Evolutionary conservation across 1,284 basidiomycete species (phyloP).

Genomic region (Heterobasidion annosum): DNA sequence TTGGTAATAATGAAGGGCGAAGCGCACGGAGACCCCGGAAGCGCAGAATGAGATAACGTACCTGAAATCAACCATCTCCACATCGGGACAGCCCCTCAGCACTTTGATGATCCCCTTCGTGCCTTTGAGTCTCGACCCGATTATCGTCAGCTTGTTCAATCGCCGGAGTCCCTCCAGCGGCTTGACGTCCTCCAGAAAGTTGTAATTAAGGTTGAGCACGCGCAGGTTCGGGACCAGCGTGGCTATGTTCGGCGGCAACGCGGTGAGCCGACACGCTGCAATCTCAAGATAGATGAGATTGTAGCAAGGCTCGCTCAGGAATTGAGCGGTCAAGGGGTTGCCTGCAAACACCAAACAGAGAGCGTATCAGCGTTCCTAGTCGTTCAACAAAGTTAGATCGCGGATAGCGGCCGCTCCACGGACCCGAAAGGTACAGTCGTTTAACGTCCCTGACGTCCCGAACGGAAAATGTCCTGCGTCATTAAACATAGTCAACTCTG

Average conservation of each 20-base stretch:
- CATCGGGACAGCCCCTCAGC: slow-evolving; percentile 61
- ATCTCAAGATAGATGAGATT: slow-evolving; percentile 91
- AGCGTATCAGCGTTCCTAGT: background rate
- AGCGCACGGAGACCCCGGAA: background rate
- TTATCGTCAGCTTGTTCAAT: slow-evolving; percentile 75
- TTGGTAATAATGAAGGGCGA: slow-evolving; percentile 1
- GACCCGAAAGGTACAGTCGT: slow-evolving; percentile 89
- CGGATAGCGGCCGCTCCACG: slow-evolving; percentile 19
- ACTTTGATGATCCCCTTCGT: slow-evolving; percentile 65
- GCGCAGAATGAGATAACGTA: slow-evolving; percentile 31
- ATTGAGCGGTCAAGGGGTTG: slow-evolving; percentile 34
- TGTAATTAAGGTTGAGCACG: slow-evolving; percentile 92
- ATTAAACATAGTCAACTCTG: background rate
- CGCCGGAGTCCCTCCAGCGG: slow-evolving; percentile 65
- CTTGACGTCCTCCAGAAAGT: slow-evolving; percentile 74
- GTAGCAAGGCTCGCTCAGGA: slow-evolving; percentile 64
- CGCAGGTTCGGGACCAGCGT: slow-evolving; percentile 78
- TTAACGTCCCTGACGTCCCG: slow-evolving; percentile 84
- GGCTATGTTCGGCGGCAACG: slow-evolving; percentile 63
- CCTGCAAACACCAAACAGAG: slow-evolving; percentile 21
- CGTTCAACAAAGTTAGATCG: background rate
- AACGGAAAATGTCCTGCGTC: slow-evolving; percentile 43
- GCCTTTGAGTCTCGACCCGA: slow-evolving; percentile 74
- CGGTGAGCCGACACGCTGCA: slow-evolving; percentile 80
- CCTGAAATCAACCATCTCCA: slow-evolving; percentile 89